Base-by-base conservation (phyloP, 495 filamentous ascomycete genomes). In the Pyronema domesticum region DNA sequence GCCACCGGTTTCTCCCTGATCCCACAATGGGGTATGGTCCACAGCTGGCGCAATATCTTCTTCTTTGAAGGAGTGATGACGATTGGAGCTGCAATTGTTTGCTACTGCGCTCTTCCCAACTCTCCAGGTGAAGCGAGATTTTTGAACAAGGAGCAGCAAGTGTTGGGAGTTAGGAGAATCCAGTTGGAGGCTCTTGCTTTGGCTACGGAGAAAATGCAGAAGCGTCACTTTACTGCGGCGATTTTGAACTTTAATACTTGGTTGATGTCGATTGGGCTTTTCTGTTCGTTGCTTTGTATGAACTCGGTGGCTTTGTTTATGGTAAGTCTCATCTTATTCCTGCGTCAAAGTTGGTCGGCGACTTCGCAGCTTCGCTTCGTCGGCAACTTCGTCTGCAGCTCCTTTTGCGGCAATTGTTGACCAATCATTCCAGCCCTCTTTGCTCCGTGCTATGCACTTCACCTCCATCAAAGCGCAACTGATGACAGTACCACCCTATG, bases 21-120 rank as follows among this genome's bases (percentile, higher is more conserved):
- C 18, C 45, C 45, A 10, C 45, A 47, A 19, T 47, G 45, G 45
- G 45, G 45, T 15, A 47, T 47, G 45, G 45, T 47, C 17, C 45
- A 47, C 18, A 15, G 14, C 3, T 47, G 45, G 45, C 45, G 13
- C 18, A 47, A 46, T 35, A 60, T 56, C 33, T 60, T 60, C 17
- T 56, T 59, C 9, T 46, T 60, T 11, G 88, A 94, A 69, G 89
- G 89, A 13, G 42, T 73, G 1, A 63, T 93, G 30, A 93, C 88
- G 5, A 74, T 74, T 54, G 60, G 85, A 30, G 72, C 89, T 18
- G 76, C 83, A 0, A 57, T 88, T 30, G 37, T 76, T 13, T 82
- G 85, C 68, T 83, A 83, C 70, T 94, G 89, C 66, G 65, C 80
- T 11, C 75, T 95, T 39, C 85, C 88, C 0, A 77, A 79, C 57